Evolutionary conservation across 2,329 filamentous ascomycete species (phyloP).

Genomic region (Diaporthe australafricana): DNA sequence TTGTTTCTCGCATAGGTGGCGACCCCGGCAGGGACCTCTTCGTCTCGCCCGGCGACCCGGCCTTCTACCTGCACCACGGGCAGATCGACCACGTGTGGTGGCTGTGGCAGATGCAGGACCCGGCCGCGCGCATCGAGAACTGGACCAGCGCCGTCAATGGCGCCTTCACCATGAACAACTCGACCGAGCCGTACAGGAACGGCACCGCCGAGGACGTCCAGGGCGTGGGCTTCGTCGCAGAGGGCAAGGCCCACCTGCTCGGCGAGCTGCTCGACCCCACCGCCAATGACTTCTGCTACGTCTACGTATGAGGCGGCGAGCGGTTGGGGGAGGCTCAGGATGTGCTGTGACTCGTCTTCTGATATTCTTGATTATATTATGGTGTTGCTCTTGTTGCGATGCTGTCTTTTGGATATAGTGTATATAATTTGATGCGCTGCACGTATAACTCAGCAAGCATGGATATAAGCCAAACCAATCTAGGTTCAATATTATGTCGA

Average conservation of each 20-base stretch:
- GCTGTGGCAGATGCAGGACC: slow-evolving; percentile 51
- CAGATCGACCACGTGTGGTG: slow-evolving; percentile 49
- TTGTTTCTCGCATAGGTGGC: neutral
- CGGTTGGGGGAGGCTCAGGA: neutral
- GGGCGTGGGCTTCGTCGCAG: slow-evolving; percentile 28
- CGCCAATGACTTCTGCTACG: slow-evolving; percentile 35
- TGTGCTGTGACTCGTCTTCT: no score
- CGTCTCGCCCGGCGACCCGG: slow-evolving; percentile 47
- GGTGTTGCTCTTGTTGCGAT: neutral
- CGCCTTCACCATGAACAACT: slow-evolving; percentile 43
- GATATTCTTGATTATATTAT: neutral
- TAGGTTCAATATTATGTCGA: neutral
- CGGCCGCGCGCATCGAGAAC: slow-evolving; percentile 40
- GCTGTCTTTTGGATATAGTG: neutral
- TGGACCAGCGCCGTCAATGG: slow-evolving; percentile 34
- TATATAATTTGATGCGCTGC: neutral
- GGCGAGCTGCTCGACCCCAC: slow-evolving; percentile 34
- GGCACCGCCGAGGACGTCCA: slow-evolving; percentile 24
- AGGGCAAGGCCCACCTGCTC: slow-evolving; percentile 23
- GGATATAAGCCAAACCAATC: neutral
- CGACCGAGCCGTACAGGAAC: slow-evolving; percentile 30
- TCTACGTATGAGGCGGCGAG: slow-evolving; percentile 30
- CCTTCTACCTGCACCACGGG: slow-evolving; percentile 50
- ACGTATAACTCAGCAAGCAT: neutral
- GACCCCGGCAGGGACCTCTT: slow-evolving; percentile 42